Base-by-base conservation (phyloP, 768 basidiomycete species). In the Termitomyces titanicus region DNA sequence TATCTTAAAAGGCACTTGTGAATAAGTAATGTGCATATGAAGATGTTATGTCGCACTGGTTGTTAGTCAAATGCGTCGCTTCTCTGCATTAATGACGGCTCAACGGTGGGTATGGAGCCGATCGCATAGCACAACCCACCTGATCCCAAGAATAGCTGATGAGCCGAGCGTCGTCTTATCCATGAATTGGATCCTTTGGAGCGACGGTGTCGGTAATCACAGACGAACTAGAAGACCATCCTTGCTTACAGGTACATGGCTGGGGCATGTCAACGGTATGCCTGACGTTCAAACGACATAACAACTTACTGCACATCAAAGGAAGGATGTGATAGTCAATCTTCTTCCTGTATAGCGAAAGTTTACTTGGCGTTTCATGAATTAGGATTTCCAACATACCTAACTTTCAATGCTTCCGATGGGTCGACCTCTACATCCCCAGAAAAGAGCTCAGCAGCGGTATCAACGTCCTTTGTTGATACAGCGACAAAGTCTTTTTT, bases 111-210 rank as follows among this genome's bases (percentile, higher is more conserved):
- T 2, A 25, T 17, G 17, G 11, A 37, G 7, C 17, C 25, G 12
- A 18, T 2, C 17, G 7, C 4, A 25, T 39, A 18, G 20, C 46
- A 33, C 15, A n/a, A n/a, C n/a, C n/a, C n/a, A 85, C 88, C 72
- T 70, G 62, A 89, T 89, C 1, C 88, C 88, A 42, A 90, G 75
- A 58, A 89, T 87, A 2, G 88, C 81, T 0, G 85, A 63, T 55
- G 77, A 81, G 1, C 85, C 86, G 3, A 89, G 71, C 0, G 87
- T 89, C 0, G 82, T 84, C 69, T 88, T 88, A 59, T 89, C 88
- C 84, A 88, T 88, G 56, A 84, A 88, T 64, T 89, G 86, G n/a
- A 89, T 77, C 79, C 87, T 84, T 55, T 59, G 53, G 11, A 42
- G 40, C 8, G 37, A 31, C 25, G 33, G 25, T 38, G 31, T 51